These are phyloP conservation scores for Chloromonas sp. DNA, from an alignment of 163 green algal genomes.

Conservation along the genomic window DNA sequence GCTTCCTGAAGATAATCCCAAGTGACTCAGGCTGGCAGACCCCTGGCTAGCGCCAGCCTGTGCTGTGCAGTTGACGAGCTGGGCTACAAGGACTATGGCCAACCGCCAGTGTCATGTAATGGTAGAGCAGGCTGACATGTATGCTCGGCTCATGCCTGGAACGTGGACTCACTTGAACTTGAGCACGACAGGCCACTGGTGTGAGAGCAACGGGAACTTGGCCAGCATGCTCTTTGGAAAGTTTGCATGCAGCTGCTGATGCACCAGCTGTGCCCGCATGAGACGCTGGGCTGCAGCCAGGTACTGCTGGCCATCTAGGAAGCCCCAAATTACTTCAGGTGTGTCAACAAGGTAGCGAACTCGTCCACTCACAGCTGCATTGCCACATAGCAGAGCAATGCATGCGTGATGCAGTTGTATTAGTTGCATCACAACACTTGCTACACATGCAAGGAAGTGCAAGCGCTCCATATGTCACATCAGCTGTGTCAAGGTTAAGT, in stretches of 20 bases:
- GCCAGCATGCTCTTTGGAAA: conserved; percentile 24
- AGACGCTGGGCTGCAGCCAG: conserved; percentile 73
- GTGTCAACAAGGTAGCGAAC: conserved; percentile 97
- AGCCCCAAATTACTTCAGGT: conserved; percentile 91
- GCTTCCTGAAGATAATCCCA: too few relatives aligned
- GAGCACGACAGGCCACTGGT: conserved; percentile 81
- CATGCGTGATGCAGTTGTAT: background rate
- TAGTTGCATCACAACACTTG: background rate
- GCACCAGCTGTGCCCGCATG: conserved; percentile 67
- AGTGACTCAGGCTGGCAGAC: too few relatives aligned
- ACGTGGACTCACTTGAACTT: conserved; percentile 63
- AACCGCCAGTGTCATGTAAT: too few relatives aligned
- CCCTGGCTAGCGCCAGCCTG: too few relatives aligned
- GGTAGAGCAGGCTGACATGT: too few relatives aligned
- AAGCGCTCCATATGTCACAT: too few relatives aligned
- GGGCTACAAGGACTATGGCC: too few relatives aligned
- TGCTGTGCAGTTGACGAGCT: too few relatives aligned
- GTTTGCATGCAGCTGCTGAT: conserved; percentile 54
- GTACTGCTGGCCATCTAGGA: conserved; percentile 73
- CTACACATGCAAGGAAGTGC: too few relatives aligned
- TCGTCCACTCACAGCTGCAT: conserved; percentile 58
- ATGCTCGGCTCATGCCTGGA: too few relatives aligned
- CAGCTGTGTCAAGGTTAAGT: too few relatives aligned
- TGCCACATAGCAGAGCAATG: too few relatives aligned
- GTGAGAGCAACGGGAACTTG: conserved; percentile 81